A percentile compares a stretch with the other conserved stretches of the same genome.
phyloP scores from a whole-genome alignment of 2,329 filamentous ascomycete species.

The Microcyclosporella mali region DNA sequence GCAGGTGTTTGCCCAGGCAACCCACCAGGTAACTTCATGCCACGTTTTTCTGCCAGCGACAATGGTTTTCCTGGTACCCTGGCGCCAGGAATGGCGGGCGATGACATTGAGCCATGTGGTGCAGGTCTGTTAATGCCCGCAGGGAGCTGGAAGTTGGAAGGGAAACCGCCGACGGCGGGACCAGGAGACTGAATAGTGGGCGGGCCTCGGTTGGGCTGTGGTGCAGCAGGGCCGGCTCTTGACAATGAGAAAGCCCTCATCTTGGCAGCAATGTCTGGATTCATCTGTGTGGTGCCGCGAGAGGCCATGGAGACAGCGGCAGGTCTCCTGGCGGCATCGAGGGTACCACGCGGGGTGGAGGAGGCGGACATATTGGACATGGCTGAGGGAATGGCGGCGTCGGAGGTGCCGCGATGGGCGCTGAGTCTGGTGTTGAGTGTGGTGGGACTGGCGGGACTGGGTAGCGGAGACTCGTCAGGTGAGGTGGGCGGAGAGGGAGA shows the following conservation, averaged over 20 bases:
- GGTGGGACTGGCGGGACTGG: conserved; percentile 9
- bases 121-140: conserved; percentile 33
- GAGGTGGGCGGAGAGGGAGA: conserved; percentile 25
- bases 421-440: conserved; percentile 13
- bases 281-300: conserved; percentile 41
- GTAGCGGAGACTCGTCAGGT: conserved; percentile 14
- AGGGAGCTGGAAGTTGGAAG: conserved; percentile 41
- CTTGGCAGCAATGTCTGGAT: conserved; percentile 57
- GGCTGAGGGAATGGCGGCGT: conserved; percentile 34
- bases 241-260: conserved; percentile 65
- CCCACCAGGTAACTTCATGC: conserved; percentile 57
- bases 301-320: conserved; percentile 38
- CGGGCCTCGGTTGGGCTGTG: conserved; percentile 17
- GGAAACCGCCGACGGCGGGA: conserved; percentile 35
- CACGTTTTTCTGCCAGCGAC: conserved; percentile 62
- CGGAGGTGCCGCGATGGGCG: conserved; percentile 17
- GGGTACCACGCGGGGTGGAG: conserved; percentile 75
- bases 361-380: conserved; percentile 61
- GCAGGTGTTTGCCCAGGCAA: conserved; percentile 41
- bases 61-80: conserved; percentile 37
- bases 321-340: conserved; percentile 61
- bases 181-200: conserved; percentile 15
- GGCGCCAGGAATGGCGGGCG: conserved; percentile 42
- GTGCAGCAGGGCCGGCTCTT: conserved; percentile 49
- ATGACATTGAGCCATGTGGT: conserved; percentile 41